These are phyloP conservation scores for Leccinum insigne DNA, from an alignment of 1,284 basidiomycete genomes.

Conservation along the genomic window DNA sequence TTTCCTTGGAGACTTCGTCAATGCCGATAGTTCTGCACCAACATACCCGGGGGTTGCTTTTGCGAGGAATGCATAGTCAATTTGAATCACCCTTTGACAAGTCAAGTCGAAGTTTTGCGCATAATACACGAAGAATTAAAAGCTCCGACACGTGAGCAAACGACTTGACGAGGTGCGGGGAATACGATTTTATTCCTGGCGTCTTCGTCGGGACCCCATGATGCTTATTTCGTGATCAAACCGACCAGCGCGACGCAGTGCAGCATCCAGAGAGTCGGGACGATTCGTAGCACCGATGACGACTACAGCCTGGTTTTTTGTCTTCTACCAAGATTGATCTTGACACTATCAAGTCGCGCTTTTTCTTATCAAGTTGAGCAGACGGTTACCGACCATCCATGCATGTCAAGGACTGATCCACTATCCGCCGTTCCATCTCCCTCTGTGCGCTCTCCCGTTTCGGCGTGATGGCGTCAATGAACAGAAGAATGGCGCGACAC, in stretches of 20 bases:
- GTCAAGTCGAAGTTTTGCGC: slow-evolving; percentile 67
- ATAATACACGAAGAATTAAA: slow-evolving; percentile 84
- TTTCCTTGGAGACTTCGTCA: slow-evolving; percentile 48
- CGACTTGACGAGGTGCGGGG: background rate
- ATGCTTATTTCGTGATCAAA: slow-evolving; percentile 99
- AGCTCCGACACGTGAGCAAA: background rate
- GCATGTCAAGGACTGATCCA: slow-evolving; percentile 96
- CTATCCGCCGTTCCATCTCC: slow-evolving; percentile 98
- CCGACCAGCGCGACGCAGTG: slow-evolving; percentile 88
- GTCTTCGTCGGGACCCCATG: slow-evolving; percentile 83
- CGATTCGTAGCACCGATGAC: slow-evolving; percentile 97
- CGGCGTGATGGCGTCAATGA: slow-evolving; percentile 95
- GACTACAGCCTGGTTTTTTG: slow-evolving; percentile 86
- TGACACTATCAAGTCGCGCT: background rate
- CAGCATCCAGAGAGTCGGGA: slow-evolving; percentile 93
- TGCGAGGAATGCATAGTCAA: slow-evolving; percentile 82
- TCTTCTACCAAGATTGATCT: slow-evolving; percentile 94
- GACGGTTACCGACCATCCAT: slow-evolving; percentile 80
- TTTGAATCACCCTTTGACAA: slow-evolving; percentile 54
- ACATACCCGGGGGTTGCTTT: slow-evolving; percentile 97
- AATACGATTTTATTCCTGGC: slow-evolving; percentile 80
- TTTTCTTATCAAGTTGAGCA: slow-evolving; percentile 38
- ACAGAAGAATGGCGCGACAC: slow-evolving; percentile 82
- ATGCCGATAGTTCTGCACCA: slow-evolving; percentile 89
- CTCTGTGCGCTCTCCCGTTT: slow-evolving; percentile 97